Percentiles rank a stretch among this genome's conserved stretches.
Evolutionary conservation across 1,139 yeast genomes (phyloP).

Genomic region (Yamadazyma triangularis): DNA sequence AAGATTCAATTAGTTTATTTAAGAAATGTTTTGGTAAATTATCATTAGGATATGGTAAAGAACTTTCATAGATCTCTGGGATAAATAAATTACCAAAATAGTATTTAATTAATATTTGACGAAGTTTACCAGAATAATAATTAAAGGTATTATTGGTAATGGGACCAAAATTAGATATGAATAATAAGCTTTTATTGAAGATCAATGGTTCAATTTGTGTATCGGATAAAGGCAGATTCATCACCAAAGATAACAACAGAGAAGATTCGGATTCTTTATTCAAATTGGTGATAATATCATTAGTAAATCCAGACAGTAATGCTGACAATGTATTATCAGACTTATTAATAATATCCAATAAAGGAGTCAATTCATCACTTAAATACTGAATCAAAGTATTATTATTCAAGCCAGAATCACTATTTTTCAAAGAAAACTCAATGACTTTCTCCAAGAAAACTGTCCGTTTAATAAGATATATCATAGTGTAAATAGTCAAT

Average conservation of each 20-base stretch:
- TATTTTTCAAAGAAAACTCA: constrained; percentile 7
- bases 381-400: constrained; percentile 17
- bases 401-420: constrained; percentile 5
- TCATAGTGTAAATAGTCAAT: too few species aligned
- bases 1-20: constrained; percentile 23
- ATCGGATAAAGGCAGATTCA: constrained; percentile 16
- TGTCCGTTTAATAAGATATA: constrained; percentile 25
- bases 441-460: constrained; percentile 19
- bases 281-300: constrained; percentile 10
- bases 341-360: constrained; percentile 20
- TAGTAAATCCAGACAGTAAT: constrained; percentile 6
- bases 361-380: constrained; percentile 24
- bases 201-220: constrained; percentile 9
- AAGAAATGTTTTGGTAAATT: constrained; percentile 22
- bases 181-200: constrained; percentile 8
- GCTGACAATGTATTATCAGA: constrained; percentile 2
- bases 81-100: constrained; percentile 8
- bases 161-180: constrained; percentile 4
- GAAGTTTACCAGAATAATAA: constrained; percentile 8
- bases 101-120: constrained; percentile 7
- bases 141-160: constrained; percentile 4
- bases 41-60: constrained; percentile 11
- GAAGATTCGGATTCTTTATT: constrained; percentile 26
- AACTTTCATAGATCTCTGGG: constrained; percentile 11
- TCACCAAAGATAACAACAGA: constrained; percentile 15